Evolutionary conservation across 2,329 filamentous ascomycete genomes (phyloP), one percentile per base, ranked within the genome.

Genomic region (Fusarium citri): DNA sequence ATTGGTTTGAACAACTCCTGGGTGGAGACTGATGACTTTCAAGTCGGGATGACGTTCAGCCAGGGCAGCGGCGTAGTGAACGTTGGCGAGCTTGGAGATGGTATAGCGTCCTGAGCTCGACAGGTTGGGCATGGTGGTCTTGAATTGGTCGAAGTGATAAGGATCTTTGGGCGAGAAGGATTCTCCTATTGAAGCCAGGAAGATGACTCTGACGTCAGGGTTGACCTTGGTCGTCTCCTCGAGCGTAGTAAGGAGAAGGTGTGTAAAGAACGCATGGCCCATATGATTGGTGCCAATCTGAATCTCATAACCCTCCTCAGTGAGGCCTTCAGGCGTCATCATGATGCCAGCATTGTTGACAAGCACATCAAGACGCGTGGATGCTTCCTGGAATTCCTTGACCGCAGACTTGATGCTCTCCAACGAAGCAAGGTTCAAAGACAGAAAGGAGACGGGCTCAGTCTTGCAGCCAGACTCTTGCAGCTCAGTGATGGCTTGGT

Each of bases 321-420:
- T 62, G 1, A 46, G 40, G 8, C 56, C 40, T 2, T 62, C 59
- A 1, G 59, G 56, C 0, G 56, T 61, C 59, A 62, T 62, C 59
- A 62, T 62, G 5, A 62, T 61, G 2, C 59, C 59, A 1, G 59
- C 59, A 41, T 62, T 62, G 12, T 62, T 62, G 2, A 62, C 16
- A 1, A 62, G 59, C 4, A 62, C 8, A 5, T 62, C 56, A 0
- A 62, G 59, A 10, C 56, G 56, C 0, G 30, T 8, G 0, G 40
- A 62, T 4, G 58, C 42, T 20, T 28, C 6, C 1, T 62, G 46
- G 0, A 62, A 62, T 4, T 45, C 40, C 12, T 14, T 26, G 2
- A 26, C 46, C 3, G 18, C 59, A 5, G 46, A 54, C 11, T 61
- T 61, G 7, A 62, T 61, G 5, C 59, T 62, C 4, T 41, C 26